Base-by-base conservation (phyloP, 768 basidiomycete genomes). In the Lepiota venenata region DNA sequence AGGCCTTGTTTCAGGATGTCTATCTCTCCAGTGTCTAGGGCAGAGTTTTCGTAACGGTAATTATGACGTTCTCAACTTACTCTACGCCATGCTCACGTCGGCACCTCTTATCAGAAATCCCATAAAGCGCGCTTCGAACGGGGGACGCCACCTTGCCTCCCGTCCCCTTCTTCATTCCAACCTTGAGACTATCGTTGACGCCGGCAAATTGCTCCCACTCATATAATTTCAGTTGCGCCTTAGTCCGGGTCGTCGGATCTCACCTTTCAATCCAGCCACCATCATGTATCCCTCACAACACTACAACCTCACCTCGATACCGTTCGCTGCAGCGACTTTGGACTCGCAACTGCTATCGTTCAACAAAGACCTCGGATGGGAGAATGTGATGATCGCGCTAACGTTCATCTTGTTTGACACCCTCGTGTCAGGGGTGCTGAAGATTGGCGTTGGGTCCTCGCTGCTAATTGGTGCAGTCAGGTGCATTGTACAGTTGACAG, bases 391-490 rank as follows among this genome's bases (percentile, higher is more conserved):
- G 25, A 75, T 93, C 53, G 89, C 83, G 0, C 78, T 93, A 61
- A 68, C 78, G 2, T 94, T 95, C 67, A 81, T 95, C 63, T 63
- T 83, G 37, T 80, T 93, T 64, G 82, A 92, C 70, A 80, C 85
- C 4, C 56, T 81, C 20, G 57, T 93, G 5, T 93, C 92, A 2
- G 70, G 75, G 5, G 58, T 74, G 1, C 79, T 92, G 56, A 74
- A 83, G 4, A 80, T 95, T 16, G 88, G 83, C 2, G 74, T 93
- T 41, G 88, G 85, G 0, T 66, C 74, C 0, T 84, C 85, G 4
- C 78, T 95, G 20, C 61, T 89, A 18, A 79, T 84, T 7, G 82
- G 91, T 0, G 84, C 90, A 0, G 52, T 84, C 40, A 74, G 93
- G 66, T 95, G 93, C 65, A 72, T 90, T 16, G 69, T 87, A 8